phyloP scores from a whole-genome alignment of 1,139 yeast genomes.

The Taphrina sp. region DNA sequence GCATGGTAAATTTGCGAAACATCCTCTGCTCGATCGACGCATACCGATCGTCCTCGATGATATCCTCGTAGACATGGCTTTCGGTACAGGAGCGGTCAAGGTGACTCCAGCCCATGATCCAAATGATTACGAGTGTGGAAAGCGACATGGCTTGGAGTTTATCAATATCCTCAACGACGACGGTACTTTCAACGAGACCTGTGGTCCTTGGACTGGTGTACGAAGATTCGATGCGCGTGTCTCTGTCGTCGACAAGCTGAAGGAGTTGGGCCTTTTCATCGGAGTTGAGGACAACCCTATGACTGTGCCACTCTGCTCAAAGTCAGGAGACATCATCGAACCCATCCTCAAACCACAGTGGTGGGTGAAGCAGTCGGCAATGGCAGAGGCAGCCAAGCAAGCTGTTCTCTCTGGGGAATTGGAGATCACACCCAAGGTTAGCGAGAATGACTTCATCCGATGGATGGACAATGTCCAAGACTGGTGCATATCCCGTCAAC shows the following conservation, averaged over 20 bases:
- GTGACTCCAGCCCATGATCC: conserved; percentile 98
- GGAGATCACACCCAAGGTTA: conserved; percentile 78
- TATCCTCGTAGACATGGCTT: conserved; percentile 97
- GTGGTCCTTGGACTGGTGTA: conserved; percentile 90
- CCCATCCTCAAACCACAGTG: conserved; percentile 97
- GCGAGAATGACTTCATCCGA: conserved; percentile 89
- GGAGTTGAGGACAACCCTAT: conserved; percentile 92
- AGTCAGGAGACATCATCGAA: conserved; percentile 96
- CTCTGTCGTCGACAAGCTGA: conserved; percentile 75
- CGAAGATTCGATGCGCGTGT: conserved; percentile 94
- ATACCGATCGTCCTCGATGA: conserved; percentile 85
- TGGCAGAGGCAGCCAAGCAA: conserved; percentile 71
- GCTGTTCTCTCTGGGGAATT: conserved; percentile 83
- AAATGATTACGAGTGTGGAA: conserved; percentile 95
- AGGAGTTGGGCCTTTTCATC: conserved; percentile 68
- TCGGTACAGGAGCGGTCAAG: conserved; percentile 99
- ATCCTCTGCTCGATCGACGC: conserved; percentile 83
- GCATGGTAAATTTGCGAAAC: conserved; percentile 87
- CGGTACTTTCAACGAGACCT: conserved; percentile 83
- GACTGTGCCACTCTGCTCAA: conserved; percentile 89
- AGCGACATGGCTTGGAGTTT: conserved; percentile 84
- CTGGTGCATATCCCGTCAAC: conserved; percentile 99
- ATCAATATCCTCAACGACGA: conserved; percentile 89
- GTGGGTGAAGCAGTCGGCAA: conserved; percentile 93
- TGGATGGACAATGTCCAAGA: conserved; percentile 97